Evolutionary conservation across 768 basidiomycete genomes (phyloP).

Genomic region (Leccinum uliginosum): DNA sequence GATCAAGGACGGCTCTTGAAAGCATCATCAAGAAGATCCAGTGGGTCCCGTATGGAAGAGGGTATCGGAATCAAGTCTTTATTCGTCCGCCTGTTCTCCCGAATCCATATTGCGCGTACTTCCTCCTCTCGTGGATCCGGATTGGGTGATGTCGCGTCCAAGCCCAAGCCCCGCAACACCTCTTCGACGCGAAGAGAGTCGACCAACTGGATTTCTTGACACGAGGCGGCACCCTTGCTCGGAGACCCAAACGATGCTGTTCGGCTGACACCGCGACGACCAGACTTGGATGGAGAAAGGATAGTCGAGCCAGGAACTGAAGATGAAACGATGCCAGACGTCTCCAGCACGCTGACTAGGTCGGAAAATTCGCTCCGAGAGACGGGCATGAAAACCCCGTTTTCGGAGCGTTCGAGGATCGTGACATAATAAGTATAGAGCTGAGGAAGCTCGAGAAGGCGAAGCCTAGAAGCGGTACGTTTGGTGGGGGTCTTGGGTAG

Average conservation of each 20-base stretch:
- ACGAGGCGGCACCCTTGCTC: slow-evolving; percentile 22
- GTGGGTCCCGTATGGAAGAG: slow-evolving; percentile 1
- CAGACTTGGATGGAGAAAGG: slow-evolving; percentile 42
- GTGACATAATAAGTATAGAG: slow-evolving; percentile 62
- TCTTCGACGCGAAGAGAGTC: slow-evolving; percentile 67
- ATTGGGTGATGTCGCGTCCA: slow-evolving; percentile 12
- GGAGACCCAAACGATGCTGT: slow-evolving; percentile 50
- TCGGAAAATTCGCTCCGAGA: slow-evolving; percentile 77
- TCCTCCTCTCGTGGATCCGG: slow-evolving; percentile 42
- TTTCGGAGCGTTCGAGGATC: slow-evolving; percentile 53
- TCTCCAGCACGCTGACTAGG: slow-evolving; percentile 67
- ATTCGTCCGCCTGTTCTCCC: slow-evolving; percentile 35
- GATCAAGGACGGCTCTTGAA: slow-evolving; percentile 28
- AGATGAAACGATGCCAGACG: slow-evolving; percentile 56
- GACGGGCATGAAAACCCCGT: slow-evolving; percentile 55
- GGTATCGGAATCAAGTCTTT: slow-evolving; percentile 31
- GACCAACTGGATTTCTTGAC: slow-evolving; percentile 49
- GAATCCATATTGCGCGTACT: slow-evolving; percentile 38
- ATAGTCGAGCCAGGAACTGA: slow-evolving; percentile 29
- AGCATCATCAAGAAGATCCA: slow-evolving; percentile 29
- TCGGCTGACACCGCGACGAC: slow-evolving; percentile 51
- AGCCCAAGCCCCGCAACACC: slow-evolving; percentile 64
- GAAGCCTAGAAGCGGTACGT: slow-evolving; percentile 37
- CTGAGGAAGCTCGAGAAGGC: slow-evolving; percentile 53
- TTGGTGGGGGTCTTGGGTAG: slow-evolving; percentile 45